Percentiles rank a stretch among this genome's conserved stretches.
Evolutionary conservation across 2,329 filamentous ascomycete genomes (phyloP).

Genomic region (Epichloe gansuensis): DNA sequence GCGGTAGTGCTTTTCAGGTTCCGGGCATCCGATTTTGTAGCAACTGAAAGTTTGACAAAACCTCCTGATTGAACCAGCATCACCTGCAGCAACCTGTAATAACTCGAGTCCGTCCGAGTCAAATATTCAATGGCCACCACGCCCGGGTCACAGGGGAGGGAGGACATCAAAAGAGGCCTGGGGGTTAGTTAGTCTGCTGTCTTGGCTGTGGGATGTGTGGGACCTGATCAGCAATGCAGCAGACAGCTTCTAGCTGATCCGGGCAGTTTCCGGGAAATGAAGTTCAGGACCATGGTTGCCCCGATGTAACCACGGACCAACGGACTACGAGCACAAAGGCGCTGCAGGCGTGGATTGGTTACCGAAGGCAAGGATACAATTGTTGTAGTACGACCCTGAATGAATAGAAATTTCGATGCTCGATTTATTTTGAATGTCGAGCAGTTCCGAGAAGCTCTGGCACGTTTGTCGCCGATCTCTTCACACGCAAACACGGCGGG

Average conservation of each 20-base stretch:
- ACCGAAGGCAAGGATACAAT: neutral
- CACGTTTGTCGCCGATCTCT: neutral
- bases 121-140: too few relatives aligned
- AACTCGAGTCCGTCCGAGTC: too few relatives aligned
- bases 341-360: constrained; percentile 2
- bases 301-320: neutral
- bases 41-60: too few relatives aligned
- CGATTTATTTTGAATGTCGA: neutral
- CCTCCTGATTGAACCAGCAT: too few relatives aligned
- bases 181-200: too few relatives aligned
- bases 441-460: neutral
- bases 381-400: neutral
- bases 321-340: neutral
- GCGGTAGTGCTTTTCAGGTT: too few relatives aligned
- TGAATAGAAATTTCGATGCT: neutral
- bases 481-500: neutral
- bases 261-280: constrained; percentile 7
- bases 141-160: too few relatives aligned
- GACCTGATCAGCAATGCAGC: too few relatives aligned
- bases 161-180: too few relatives aligned
- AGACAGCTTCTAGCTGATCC: neutral
- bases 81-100: too few relatives aligned
- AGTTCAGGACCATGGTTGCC: neutral
- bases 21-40: too few relatives aligned
- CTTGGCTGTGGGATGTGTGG: too few relatives aligned